Conservation (phyloP, 257 asterid genomes). For the Penstemon barbatus region DNA sequence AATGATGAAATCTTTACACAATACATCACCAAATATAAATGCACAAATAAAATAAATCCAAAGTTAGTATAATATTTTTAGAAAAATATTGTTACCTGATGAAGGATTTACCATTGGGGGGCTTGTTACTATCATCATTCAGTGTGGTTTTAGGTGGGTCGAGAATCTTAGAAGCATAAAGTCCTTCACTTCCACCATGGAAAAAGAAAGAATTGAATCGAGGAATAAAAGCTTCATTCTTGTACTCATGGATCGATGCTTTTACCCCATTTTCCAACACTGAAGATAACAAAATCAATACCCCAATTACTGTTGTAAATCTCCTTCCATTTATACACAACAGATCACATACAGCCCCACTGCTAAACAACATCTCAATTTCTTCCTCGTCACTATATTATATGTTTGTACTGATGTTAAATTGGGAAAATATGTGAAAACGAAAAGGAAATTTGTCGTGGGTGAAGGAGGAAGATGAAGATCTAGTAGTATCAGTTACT, state of each 20-base stretch:
- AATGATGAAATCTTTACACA: not conserved
- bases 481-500: conserved; percentile 18
- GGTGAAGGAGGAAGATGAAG: conserved; percentile 37
- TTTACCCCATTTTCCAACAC: conserved; percentile 45
- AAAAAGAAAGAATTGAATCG: conserved; percentile 86
- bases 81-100: conserved; percentile 56
- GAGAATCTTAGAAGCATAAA: conserved; percentile 70
- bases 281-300: conserved; percentile 38
- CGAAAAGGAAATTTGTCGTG: not conserved
- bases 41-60: not conserved
- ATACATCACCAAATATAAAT: not conserved
- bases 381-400: not conserved
- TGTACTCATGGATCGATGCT: conserved; percentile 96
- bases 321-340: conserved; percentile 22
- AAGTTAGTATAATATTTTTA: not conserved
- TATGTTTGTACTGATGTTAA: not conserved
- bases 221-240: conserved; percentile 76
- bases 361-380: conserved; percentile 32
- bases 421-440: not conserved
- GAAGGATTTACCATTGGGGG: conserved; percentile 85
- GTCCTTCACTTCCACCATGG: conserved; percentile 98
- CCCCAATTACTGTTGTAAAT: conserved; percentile 31
- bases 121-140: conserved; percentile 54
- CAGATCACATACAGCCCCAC: conserved; percentile 47
- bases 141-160: conserved; percentile 42